A percentile compares a stretch with the other conserved stretches of the same genome.
These are phyloP conservation scores for Sarcomyxa edulis DNA, from an alignment of 768 basidiomycete genomes.

Conservation along the genomic window DNA sequence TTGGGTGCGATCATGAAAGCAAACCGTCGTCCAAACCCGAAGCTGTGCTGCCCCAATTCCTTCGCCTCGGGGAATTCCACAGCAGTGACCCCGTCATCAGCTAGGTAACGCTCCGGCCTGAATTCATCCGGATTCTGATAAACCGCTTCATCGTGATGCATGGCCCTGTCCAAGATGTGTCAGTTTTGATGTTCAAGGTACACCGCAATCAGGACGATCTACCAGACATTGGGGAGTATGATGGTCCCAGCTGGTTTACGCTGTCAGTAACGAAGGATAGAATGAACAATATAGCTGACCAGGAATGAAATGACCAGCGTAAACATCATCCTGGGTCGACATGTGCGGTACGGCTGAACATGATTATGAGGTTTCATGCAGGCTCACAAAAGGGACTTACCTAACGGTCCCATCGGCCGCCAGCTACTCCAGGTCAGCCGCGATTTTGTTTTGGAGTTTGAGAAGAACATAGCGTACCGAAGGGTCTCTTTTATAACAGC, in stretches of 20 bases:
- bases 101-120: slow-evolving; percentile 11
- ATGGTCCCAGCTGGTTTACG: slow-evolving; percentile 15
- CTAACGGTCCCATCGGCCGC: slow-evolving; percentile 11
- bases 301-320: slow-evolving; percentile 8
- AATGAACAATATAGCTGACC: neutral
- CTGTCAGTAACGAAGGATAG: slow-evolving; percentile 14
- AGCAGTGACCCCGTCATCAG: slow-evolving; percentile 7
- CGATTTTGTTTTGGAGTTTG: too few species aligned
- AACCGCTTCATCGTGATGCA: slow-evolving; percentile 16
- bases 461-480: too few species aligned
- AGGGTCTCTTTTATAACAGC: slow-evolving; percentile 19
- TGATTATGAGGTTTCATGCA: too few species aligned
- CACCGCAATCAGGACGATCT: slow-evolving; percentile 4
- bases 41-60: slow-evolving; percentile 17
- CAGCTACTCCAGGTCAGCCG: too few species aligned
- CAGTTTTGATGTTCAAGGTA: slow-evolving; percentile 8
- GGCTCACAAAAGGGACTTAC: slow-evolving; percentile 6
- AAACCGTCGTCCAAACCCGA: slow-evolving; percentile 13
- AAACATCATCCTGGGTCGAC: slow-evolving; percentile 8
- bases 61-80: slow-evolving; percentile 13
- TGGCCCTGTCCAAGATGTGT: slow-evolving; percentile 8
- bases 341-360: too few species aligned
- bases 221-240: slow-evolving; percentile 10
- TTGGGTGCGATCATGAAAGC: too few species aligned
- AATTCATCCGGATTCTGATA: slow-evolving; percentile 16